phyloP scores from a whole-genome alignment of 2,329 filamentous ascomycete genomes.

The Aspergillus fijiensis region DNA sequence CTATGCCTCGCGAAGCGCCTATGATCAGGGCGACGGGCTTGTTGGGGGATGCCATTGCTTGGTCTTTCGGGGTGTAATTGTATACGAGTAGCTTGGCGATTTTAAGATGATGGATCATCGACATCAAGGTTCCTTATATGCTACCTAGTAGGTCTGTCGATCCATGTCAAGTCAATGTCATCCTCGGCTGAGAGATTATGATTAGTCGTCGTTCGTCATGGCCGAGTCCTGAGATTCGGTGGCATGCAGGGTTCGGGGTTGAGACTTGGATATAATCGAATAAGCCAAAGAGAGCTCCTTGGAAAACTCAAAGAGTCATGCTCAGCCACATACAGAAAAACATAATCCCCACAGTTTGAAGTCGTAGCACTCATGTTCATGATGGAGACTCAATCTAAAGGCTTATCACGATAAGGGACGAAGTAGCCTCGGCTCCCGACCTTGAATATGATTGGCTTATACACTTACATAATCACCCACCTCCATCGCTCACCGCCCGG shows the following conservation, averaged over 20 bases:
- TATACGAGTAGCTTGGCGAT: neutral
- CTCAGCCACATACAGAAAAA: neutral
- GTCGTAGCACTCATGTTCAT: neutral
- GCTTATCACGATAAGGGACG: neutral
- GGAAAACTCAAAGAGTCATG: too few relatives aligned
- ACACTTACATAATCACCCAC: too few relatives aligned
- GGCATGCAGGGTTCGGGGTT: neutral
- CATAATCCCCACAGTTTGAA: neutral
- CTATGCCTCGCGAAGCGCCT: constrained; percentile 77
- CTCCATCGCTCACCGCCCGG: constrained; percentile 18
- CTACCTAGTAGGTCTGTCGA: neutral
- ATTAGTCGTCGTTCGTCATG: constrained; percentile 6
- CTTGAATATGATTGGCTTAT: neutral
- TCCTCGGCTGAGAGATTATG: constrained; percentile 10
- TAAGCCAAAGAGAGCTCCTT: too few relatives aligned
- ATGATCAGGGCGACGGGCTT: constrained; percentile 65
- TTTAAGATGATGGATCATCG: neutral
- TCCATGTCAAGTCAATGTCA: neutral
- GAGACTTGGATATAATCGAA: too few relatives aligned
- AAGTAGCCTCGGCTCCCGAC: neutral
- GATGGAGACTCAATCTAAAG: neutral
- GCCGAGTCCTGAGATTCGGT: neutral
- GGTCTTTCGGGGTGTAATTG: constrained; percentile 11
- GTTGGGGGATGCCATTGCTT: neutral
- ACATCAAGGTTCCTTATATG: neutral